Percentiles rank a stretch among this genome's conserved stretches.
Evolutionary conservation across 768 basidiomycete genomes (phyloP).

Genomic region (Termitomyces sp.): DNA sequence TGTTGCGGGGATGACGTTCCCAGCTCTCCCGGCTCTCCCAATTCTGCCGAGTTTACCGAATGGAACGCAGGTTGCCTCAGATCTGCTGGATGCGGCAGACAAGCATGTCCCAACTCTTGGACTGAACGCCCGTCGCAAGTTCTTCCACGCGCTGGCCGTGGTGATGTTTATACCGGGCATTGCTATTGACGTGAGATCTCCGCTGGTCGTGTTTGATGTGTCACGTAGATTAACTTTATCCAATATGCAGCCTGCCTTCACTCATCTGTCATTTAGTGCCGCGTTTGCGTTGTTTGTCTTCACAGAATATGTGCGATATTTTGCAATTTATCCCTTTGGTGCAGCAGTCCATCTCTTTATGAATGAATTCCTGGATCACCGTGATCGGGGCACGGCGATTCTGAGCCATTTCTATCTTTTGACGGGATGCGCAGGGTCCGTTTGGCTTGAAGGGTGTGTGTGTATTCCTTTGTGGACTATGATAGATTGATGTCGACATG

Average conservation of each 20-base stretch:
- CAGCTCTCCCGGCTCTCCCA: slow-evolving; percentile 44
- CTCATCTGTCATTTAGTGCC: slow-evolving; percentile 89
- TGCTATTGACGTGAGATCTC: slow-evolving; percentile 71
- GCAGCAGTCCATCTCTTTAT: slow-evolving; percentile 92
- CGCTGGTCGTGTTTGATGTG: slow-evolving; percentile 15
- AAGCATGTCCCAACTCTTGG: slow-evolving; percentile 87
- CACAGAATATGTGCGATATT: slow-evolving; percentile 96
- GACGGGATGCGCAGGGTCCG: slow-evolving; percentile 87
- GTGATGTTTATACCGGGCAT: slow-evolving; percentile 96
- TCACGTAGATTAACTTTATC: slow-evolving; percentile 9
- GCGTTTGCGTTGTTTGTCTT: slow-evolving; percentile 96
- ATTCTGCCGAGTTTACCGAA: slow-evolving; percentile 42
- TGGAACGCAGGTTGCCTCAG: slow-evolving; percentile 53
- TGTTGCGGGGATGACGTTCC: slow-evolving; percentile 33
- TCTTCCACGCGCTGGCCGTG: slow-evolving; percentile 94
- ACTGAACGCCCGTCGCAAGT: slow-evolving; percentile 91
- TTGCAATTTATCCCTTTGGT: slow-evolving; percentile 95
- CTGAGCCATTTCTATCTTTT: slow-evolving; percentile 96
- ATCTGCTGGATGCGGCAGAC: slow-evolving; percentile 78
- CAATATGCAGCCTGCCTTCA: slow-evolving; percentile 80
- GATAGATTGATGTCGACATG: background rate
- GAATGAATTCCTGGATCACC: slow-evolving; percentile 94
- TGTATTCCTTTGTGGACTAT: slow-evolving; percentile 22
- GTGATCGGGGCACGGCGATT: slow-evolving; percentile 94
- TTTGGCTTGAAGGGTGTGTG: slow-evolving; percentile 95